Base-by-base conservation (phyloP, 2,329 filamentous ascomycete species). In the Microcyclosporella mali region DNA sequence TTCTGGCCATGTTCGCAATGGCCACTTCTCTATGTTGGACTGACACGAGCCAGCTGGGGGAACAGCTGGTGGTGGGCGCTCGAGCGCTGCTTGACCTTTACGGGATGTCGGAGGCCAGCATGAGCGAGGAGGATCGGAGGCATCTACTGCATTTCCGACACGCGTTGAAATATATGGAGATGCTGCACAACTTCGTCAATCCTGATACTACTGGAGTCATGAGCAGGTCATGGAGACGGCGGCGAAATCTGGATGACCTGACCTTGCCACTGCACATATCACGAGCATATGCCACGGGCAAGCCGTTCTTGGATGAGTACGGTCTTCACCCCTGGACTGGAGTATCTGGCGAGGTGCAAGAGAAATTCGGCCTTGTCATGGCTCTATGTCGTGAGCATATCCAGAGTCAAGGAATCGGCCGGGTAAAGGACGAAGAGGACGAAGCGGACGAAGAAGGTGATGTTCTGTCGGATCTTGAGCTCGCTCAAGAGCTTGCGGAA, bases 1-100 rank as follows among this genome's bases (percentile, higher is more conserved):
- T 51, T n/a, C 39, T 51, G 2, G 41, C 48, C 8, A 41, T 51
- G 3, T 43, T 51, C 9, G 48, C 41, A 6, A 48, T 51, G 45
- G 48, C 41, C 7, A 51, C 48, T n/a, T 48, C 48, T 12, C 38
- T 48, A 2, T 43, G 40, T 32, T 51, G 48, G 48, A 43, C 42
- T n/a, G 45, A 47, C 16, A 40, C 47, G 3, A 37, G 36, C 4
- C 41, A 50, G 31, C 30, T 50, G 11, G 45, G 47, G 3, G 38
- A 41, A 9, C 45, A 36, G 33, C 42, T 47, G 15, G 31, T 50
- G 27, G 35, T 36, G 21, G 33, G 40, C 25, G 47, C 47, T 18
- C 36, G 47, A 15, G 38, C 30, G 4, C 21, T 50, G 4, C 18
- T 50, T 11, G 21, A 25, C 9, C 21, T 25, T 25, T 25, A 25